Percentiles rank a stretch among this genome's conserved stretches.
Evolutionary conservation across 129 eudicot genomes (phyloP).

Genomic region (Heracleum sosnowskyi): DNA sequence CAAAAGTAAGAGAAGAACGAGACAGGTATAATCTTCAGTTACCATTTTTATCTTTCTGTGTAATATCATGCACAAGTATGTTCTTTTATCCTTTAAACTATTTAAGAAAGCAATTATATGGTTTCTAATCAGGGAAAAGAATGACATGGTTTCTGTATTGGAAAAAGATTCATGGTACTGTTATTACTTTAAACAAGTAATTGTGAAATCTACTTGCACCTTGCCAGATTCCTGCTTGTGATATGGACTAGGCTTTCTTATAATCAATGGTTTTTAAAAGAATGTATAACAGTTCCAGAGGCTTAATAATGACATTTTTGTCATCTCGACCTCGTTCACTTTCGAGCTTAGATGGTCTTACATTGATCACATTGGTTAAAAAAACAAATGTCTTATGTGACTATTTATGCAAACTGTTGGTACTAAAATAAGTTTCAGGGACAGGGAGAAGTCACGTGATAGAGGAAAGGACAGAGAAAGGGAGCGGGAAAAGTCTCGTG

Average conservation of each 20-base stretch:
- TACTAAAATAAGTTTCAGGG: conserved; percentile 26
- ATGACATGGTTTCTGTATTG: background rate
- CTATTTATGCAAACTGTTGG: background rate
- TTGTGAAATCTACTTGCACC: background rate
- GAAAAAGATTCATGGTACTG: background rate
- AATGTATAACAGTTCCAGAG: background rate
- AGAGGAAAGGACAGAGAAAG: conserved; percentile 59
- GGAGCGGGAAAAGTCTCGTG: conserved; percentile 69
- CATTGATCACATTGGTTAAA: background rate
- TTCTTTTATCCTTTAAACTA: background rate
- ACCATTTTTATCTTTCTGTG: background rate
- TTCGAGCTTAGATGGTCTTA: background rate
- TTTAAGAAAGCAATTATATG: background rate
- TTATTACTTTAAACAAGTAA: background rate
- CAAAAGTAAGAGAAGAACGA: conserved; percentile 71
- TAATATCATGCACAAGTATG: background rate
- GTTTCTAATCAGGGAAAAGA: background rate
- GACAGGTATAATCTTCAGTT: conserved; percentile 33
- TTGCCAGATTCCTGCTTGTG: background rate
- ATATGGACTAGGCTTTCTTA: background rate
- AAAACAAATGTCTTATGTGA: background rate
- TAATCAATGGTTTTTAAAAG: background rate
- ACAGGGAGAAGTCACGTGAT: conserved; percentile 91
- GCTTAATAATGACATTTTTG: background rate
- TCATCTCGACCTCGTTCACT: background rate